Base-by-base conservation (phyloP, 352 stramenopile species). In the Blastocystis sp. region DNA sequence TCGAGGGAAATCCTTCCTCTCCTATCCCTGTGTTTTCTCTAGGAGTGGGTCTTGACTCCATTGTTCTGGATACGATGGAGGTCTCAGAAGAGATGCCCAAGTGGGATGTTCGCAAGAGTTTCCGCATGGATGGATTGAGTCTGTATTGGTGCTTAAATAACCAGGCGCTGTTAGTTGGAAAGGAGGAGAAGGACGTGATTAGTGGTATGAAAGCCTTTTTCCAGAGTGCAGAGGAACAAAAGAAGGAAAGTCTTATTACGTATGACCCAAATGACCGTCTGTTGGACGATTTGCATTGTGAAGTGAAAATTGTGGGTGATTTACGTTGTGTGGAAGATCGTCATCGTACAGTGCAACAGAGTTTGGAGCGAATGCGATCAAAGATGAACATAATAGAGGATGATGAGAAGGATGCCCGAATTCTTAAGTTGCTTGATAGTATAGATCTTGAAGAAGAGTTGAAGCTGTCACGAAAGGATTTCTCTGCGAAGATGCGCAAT, bases 61-160 rank as follows among this genome's bases (percentile, higher is more conserved):
- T 85, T 30, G 43, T 68, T 24, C 39, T 85, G 37, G 73, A 85
- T 65, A 85, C 73, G 0, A 65, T 65, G n/a, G 73, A 66, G 3
- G 47, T 45, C 3, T 34, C 53, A 0, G 53, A 85, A 30, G 11
- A 24, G 20, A 16, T 26, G 11, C 45, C 9, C 24, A 37, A 59
- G 37, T 68, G 45, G 24, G 18, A 68, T 30, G 34, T 85, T n/a
- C 47, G 73, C 24, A 85, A 85, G 73, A 66, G n/a, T 16, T 85
- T 85, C 55, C 18, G 55, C 53, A 65, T 85, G 47, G 55, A 85
- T 65, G 73, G 73, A 26, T 50, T 85, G 2, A 41, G 34, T 2
- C 43, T 85, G 50, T 85, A 85, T 45, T 85, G 73, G 73, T 85
- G 73, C 55, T 41, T 85, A 24, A 66, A 85, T 45, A 43, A 65